Base-by-base conservation (phyloP, 768 basidiomycete species). In the Russula dissimulans region DNA sequence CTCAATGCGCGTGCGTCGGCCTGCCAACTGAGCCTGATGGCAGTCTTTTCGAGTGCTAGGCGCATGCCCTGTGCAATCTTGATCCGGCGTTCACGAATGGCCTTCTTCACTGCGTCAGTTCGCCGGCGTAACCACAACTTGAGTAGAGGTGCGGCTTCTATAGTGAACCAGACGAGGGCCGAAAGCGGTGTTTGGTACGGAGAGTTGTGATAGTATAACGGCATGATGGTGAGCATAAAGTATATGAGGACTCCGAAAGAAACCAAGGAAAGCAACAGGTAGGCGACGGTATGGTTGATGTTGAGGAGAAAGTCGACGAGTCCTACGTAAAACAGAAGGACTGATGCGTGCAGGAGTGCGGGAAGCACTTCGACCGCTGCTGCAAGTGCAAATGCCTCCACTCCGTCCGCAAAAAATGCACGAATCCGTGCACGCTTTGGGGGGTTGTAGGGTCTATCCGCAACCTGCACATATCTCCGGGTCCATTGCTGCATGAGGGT, bases 401-500 rank as follows among this genome's bases (percentile, higher is more conserved):
- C 55, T 1, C 64, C 64, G 0, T 56, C 26, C 42, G 55, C 50
- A 26, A 65, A 60, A 36, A 60, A 60, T 7, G 57, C 38, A 43
- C 62, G 54, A 42, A 65, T 60, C 18, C 63, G 54, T 7, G 64
- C 62, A 7, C 64, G 62, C 42, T 64, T 58, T 4, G 45, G 50
- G 15, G 54, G 63, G 18, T 43, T n/a, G 14, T 59, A 60, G 14
- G 48, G 62, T 29, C 64, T 49, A 26, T 57, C 57, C 10, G 50
- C 52, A 15, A 64, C 50, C 15, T 59, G 62, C 47, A 56, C 18
- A 18, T 59, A 64, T 38, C 57, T 56, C 29, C 63, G 56, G 4
- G 63, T 57, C 63, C 63, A 64, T 36, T 62, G 61, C 26, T 64
- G 60, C 43, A 62, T 62, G 31, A 64, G 52, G n/a, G 64, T 64